A percentile compares a stretch with the other conserved stretches of the same genome.
Conservation (phyloP, 2,329 filamentous ascomycete genomes). For the Monosporascus cannonballus region DNA sequence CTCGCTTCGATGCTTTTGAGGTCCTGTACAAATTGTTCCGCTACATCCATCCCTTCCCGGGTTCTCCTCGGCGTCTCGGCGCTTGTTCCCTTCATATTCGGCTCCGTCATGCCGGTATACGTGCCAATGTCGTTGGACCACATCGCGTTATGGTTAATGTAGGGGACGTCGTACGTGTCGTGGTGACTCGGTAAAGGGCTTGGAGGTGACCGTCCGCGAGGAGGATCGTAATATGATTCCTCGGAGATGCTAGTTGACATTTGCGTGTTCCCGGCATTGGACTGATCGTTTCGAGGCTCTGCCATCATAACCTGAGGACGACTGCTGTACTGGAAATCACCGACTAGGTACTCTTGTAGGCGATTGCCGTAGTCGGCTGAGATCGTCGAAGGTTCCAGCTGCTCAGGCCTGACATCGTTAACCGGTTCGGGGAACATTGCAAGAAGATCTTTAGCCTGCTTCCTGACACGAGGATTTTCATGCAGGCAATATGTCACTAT, state of each 20-base stretch:
- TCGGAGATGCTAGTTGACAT: constrained; percentile 28
- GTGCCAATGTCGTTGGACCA: constrained; percentile 15
- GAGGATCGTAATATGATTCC: constrained; percentile 40
- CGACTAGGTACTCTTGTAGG: constrained; percentile 32
- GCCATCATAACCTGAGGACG: constrained; percentile 33
- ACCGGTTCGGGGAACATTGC: constrained; percentile 53
- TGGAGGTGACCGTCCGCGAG: constrained; percentile 48
- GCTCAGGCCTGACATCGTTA: constrained; percentile 19
- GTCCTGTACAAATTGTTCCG: constrained; percentile 14
- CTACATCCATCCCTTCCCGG: constrained; percentile 7
- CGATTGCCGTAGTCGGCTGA: constrained; percentile 35
- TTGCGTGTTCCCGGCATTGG: constrained; percentile 33
- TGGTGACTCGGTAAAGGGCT: constrained; percentile 42
- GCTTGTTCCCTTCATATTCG: constrained; percentile 11
- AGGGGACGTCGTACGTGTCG: constrained; percentile 28
- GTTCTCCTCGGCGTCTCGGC: constrained; percentile 14
- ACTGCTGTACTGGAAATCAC: constrained; percentile 27
- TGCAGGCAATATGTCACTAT: constrained; percentile 74
- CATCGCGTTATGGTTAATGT: constrained; percentile 9
- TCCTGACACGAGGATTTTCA: constrained; percentile 63
- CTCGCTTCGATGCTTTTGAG: constrained; percentile 15
- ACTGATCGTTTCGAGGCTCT: constrained; percentile 38
- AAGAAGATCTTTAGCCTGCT: constrained; percentile 68
- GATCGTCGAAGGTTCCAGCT: constrained; percentile 26
- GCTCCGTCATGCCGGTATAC: constrained; percentile 9